These are phyloP conservation scores for Coleophoma eucalyptorum DNA, from an alignment of 2,329 filamentous ascomycete species.

Conservation along the genomic window DNA sequence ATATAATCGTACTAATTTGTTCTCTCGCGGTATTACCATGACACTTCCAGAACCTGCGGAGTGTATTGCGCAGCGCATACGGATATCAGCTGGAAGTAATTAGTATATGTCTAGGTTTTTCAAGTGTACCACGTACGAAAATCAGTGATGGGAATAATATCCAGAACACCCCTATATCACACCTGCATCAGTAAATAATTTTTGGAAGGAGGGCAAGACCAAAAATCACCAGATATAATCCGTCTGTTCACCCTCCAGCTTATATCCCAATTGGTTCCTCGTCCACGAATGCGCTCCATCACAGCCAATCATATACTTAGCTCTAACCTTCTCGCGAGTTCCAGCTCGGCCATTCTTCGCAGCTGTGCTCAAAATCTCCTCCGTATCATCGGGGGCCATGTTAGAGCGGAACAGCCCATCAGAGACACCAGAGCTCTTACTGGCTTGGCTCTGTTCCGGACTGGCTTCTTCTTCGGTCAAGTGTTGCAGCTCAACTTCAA, in stretches of 20 bases:
- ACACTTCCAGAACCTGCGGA: constrained; percentile 51
- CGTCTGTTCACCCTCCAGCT: constrained; percentile 35
- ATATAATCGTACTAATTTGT: constrained; percentile 59
- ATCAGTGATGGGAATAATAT: constrained; percentile 49
- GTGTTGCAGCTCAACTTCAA: constrained; percentile 55
- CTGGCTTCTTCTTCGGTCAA: constrained; percentile 55
- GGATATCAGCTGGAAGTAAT: constrained; percentile 41
- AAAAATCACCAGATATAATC: constrained; percentile 33
- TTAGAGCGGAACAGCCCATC: constrained; percentile 59
- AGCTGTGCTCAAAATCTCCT: constrained; percentile 38
- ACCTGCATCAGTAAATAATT: not conserved
- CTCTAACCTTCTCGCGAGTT: constrained; percentile 40
- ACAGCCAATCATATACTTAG: constrained; percentile 62
- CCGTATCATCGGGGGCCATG: constrained; percentile 51
- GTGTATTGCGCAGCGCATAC: constrained; percentile 54
- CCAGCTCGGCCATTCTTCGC: constrained; percentile 30
- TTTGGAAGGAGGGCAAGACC: not conserved
- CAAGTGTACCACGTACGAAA: constrained; percentile 37
- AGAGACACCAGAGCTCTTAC: constrained; percentile 19
- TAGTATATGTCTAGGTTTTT: not conserved
- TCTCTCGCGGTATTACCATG: constrained; percentile 63
- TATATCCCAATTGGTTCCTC: constrained; percentile 51
- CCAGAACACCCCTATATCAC: constrained; percentile 33
- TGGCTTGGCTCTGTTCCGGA: constrained; percentile 37
- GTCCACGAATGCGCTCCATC: constrained; percentile 69